phyloP scores from a whole-genome alignment of 1,284 basidiomycete species.

The Sanghuangporus baumii region DNA sequence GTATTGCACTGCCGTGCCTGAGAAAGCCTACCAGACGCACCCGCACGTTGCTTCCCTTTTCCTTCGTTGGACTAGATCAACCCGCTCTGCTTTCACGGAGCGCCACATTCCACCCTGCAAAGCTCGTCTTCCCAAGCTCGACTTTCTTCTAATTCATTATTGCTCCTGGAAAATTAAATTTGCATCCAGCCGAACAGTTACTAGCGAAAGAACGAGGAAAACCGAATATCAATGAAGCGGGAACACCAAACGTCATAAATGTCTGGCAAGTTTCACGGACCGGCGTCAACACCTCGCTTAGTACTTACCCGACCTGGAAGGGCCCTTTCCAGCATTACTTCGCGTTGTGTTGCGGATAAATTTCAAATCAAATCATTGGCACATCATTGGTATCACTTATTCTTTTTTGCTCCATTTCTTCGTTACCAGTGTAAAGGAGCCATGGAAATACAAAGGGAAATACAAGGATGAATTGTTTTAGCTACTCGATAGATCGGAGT shows the following conservation, averaged over 20 bases:
- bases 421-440: not conserved
- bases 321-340: not conserved
- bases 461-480: not conserved
- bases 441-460: not conserved
- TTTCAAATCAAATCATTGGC: not conserved
- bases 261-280: not conserved
- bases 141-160: not conserved
- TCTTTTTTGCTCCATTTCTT: not conserved
- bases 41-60: too few species aligned
- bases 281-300: not conserved
- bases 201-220: not conserved
- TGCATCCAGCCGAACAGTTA: not conserved
- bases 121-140: not conserved
- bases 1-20: too few species aligned
- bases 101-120: not conserved
- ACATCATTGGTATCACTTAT: not conserved
- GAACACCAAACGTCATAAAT: not conserved
- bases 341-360: not conserved
- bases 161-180: not conserved
- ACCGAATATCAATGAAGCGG: not conserved
- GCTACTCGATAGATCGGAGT: not conserved
- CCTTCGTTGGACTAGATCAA: too few species aligned
- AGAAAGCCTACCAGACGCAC: too few species aligned
- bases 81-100: too few species aligned
- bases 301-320: not conserved